Percentiles rank a stretch among this genome's conserved stretches.
Conservation (phyloP, 768 basidiomycete species). For the Tricholoma bakamatsutake region DNA sequence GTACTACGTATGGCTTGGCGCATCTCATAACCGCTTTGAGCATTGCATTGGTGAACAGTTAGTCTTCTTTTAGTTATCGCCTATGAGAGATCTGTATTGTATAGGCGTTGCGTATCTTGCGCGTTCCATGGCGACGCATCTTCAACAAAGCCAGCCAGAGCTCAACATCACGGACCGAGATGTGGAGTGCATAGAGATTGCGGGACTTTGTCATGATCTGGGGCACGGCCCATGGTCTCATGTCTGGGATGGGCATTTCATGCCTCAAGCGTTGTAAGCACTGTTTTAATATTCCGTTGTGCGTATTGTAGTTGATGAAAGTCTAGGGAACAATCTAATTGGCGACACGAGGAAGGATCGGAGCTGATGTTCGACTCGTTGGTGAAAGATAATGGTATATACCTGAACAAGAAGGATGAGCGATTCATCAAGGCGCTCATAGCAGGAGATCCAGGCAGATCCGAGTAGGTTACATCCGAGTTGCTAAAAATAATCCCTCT, state of each 20-base stretch:
- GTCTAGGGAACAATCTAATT: conserved; percentile 41
- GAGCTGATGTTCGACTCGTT: conserved; percentile 79
- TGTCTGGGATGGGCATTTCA: conserved; percentile 74
- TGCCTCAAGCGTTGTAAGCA: conserved; percentile 61
- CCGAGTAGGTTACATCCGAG: conserved; percentile 38
- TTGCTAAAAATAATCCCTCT: background rate
- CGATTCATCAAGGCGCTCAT: conserved; percentile 76
- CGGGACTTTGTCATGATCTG: conserved; percentile 80
- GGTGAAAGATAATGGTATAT: conserved; percentile 47
- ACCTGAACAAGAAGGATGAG: conserved; percentile 42
- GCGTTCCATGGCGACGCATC: conserved; percentile 51
- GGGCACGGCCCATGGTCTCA: conserved; percentile 87
- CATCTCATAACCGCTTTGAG: conserved; percentile 78
- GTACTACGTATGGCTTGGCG: conserved; percentile 72
- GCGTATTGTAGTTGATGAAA: background rate
- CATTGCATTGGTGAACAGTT: conserved; percentile 62
- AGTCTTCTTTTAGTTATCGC: conserved; percentile 1
- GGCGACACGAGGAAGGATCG: conserved; percentile 77
- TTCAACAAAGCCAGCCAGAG: conserved; percentile 52
- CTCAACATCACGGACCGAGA: conserved; percentile 67
- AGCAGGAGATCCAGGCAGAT: conserved; percentile 47
- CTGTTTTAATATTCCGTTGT: background rate
- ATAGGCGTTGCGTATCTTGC: conserved; percentile 77
- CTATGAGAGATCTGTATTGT: background rate
- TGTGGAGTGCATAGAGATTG: conserved; percentile 70